Evolutionary conservation across 768 basidiomycete species (phyloP), one percentile per base, ranked within the genome.

Genomic region (Tylopilus plumbeoviolaceoides): DNA sequence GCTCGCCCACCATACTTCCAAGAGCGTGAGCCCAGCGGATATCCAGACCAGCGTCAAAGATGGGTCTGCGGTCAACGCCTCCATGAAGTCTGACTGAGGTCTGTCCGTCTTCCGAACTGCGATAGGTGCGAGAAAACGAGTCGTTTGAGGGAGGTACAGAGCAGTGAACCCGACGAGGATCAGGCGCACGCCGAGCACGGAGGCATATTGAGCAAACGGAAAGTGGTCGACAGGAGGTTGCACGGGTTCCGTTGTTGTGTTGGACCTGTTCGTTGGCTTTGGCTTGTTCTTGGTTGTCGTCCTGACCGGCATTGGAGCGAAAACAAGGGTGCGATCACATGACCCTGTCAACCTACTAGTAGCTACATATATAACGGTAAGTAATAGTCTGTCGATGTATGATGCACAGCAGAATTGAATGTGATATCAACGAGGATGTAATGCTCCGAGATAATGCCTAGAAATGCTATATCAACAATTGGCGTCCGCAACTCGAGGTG

Each of bases 1-100:
- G 4, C 78, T 79, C 2, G 78, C 84, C 87, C 89, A 93, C 84
- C 85, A 89, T 10, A 72, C 70, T 60, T 87, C 78, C 33, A 88
- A 63, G 3, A 87, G 53, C 5, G 66, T 59, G 1, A 78, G 75
- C 1, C 89, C 90, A 1, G 70, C 55, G 46, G 77, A 78, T 36
- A 83, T 69, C 71, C 82, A 89, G 5, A 71, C 52, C 49, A 88
- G 66, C 0, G 89, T 89, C 35, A 69, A 63, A 5, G 74, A 65
- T 7, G 89, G 86, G 54, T 77, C 78, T 3, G 71, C 61, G 1
- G 91, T 91, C 55, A 93, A 65, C 2, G 80, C 74, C 38, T 79
- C 81, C 20, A 92, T 69, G 67, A 90, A 88, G 2, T 78, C 78
- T 54, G 83, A 81, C 61, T 91, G 88, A 11, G 88, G 88, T 49